Conservation (phyloP, 2,329 filamentous ascomycete species). For the Nothophoma quercina region DNA sequence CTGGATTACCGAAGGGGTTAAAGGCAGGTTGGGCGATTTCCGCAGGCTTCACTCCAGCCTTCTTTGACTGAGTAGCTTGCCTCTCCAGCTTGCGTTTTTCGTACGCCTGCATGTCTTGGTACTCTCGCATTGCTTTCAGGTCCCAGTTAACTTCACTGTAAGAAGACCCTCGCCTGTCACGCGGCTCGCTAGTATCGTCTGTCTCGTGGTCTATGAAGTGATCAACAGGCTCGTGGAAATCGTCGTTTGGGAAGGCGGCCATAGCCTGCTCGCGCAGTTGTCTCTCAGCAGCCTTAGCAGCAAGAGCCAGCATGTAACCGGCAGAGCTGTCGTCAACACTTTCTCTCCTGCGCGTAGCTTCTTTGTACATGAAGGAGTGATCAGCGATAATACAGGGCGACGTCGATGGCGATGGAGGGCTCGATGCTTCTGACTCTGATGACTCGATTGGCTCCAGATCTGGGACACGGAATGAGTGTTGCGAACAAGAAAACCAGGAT, state of each 20-base stretch:
- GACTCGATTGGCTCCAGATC: constrained; percentile 69
- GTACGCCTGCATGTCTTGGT: constrained; percentile 68
- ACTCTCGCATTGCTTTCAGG: constrained; percentile 79
- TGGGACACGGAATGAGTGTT: constrained; percentile 66
- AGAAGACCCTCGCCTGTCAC: constrained; percentile 65
- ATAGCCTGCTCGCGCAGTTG: constrained; percentile 80
- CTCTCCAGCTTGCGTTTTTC: constrained; percentile 33
- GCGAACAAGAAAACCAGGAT: constrained; percentile 50
- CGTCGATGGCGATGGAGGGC: constrained; percentile 55
- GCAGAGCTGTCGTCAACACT: constrained; percentile 79
- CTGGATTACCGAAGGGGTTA: constrained; percentile 52
- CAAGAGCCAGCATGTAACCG: constrained; percentile 79
- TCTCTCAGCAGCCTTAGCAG: constrained; percentile 79
- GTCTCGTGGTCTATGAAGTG: constrained; percentile 73
- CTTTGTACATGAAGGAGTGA: constrained; percentile 58
- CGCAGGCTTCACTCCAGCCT: constrained; percentile 37
- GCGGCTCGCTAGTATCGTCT: constrained; percentile 48
- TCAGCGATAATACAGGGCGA: constrained; percentile 58
- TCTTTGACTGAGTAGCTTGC: constrained; percentile 46
- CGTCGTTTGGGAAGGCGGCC: constrained; percentile 76
- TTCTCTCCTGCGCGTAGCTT: constrained; percentile 64
- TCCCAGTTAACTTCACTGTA: constrained; percentile 75
- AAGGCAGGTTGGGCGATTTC: constrained; percentile 27
- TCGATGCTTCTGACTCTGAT: constrained; percentile 62
- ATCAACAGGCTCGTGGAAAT: constrained; percentile 73